Base-by-base conservation (phyloP, 2,329 filamentous ascomycete genomes). In the Chaetoscypha palmicola region DNA sequence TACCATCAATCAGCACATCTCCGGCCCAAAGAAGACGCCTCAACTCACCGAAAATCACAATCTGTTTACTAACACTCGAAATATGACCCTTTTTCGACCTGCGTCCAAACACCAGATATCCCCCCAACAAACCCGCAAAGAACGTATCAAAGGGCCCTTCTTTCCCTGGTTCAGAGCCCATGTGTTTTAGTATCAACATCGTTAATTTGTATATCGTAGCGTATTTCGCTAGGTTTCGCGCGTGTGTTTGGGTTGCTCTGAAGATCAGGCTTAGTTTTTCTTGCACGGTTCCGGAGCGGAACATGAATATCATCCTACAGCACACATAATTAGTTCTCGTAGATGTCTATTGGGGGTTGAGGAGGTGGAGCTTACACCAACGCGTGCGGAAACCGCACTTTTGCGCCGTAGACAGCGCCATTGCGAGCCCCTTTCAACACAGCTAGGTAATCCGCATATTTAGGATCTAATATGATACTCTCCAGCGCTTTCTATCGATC, bases 381-480 rank as follows among this genome's bases (percentile, higher is more conserved):
- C 49, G 92, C 92, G 70, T 98, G 92, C 53, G 92, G 92, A 70
- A 98, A 97, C 52, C 92, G 90, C 66, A 98, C 88, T 77, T 97
- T 97, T 58, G 86, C 81, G 49, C 92, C 92, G 68, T 98, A 98
- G 51, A 98, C 88, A 54, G 90, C 82, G 65, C 92, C 92, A 79
- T 97, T 98, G 68, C 92, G 88, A 55, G 92, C 85, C 59, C 81
- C 88, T 76, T 98, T 98, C 65, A 95, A 65, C 55, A 98, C 74
- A 45, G 86, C 79, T 50, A 98, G 77, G 44, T 89, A 64, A 58
- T 92, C 87, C 59, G 92, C 87, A 68, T 95, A 86, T 54, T 79
- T 75, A 4, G 90, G 89, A 63, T 97, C 81, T 50, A 92, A 77
- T 54, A 90, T 72, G 45, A 95, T 73, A 55, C 76, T 75, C 69